Conservation (phyloP, 164 flowering plant species). For the Kalanchoe fedtschenkoi region DNA sequence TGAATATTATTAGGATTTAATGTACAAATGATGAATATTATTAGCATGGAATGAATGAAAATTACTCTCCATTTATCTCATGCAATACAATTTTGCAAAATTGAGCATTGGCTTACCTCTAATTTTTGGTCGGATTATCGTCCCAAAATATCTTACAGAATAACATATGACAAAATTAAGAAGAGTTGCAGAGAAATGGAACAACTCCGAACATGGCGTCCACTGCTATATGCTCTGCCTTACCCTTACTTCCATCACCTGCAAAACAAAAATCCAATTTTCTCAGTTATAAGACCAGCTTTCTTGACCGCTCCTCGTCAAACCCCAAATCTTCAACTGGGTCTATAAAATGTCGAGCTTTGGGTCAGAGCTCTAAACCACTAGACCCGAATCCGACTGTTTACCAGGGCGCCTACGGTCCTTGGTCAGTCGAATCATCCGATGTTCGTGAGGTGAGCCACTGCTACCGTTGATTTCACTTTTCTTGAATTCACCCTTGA, state of each 20-base stretch:
- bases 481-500: background rate
- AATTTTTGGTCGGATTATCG: no score
- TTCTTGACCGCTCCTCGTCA: background rate
- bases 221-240: no score
- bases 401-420: conserved; percentile 74
- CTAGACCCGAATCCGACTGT: conserved; percentile 21
- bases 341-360: conserved; percentile 30
- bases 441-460: conserved; percentile 78
- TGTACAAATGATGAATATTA: no score
- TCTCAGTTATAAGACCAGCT: background rate
- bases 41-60: no score
- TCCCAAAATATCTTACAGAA: no score
- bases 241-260: background rate
- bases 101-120: no score
- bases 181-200: no score
- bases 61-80: no score
- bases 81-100: no score
- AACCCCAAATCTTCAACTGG: background rate
- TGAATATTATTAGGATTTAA: no score
- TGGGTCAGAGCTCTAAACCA: conserved; percentile 27
- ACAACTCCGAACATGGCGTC: no score
- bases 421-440: conserved; percentile 72
- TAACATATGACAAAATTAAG: no score
- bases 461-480: background rate
- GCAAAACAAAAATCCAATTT: background rate